A percentile compares a stretch with the other conserved stretches of the same genome.
Conservation (phyloP, 208 protist genomes). For the Leishmania guyanensis region DNA sequence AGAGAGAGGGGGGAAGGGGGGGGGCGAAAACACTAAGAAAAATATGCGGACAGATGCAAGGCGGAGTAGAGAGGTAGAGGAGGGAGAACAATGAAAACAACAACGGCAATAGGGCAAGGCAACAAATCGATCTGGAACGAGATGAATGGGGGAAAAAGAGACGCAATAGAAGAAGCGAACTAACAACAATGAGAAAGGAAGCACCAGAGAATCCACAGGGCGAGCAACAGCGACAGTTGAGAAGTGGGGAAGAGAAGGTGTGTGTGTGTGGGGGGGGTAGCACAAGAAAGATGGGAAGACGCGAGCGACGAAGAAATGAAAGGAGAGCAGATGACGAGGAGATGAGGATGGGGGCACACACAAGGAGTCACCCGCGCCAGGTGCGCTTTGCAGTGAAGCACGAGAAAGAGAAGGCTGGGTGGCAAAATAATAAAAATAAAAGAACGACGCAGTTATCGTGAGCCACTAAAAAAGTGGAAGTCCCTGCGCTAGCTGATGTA, state of each 20-base stretch:
- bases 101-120: neutral
- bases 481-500: neutral
- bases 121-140: neutral
- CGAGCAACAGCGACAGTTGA: neutral
- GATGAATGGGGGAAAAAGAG: neutral
- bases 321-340: neutral
- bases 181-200: neutral
- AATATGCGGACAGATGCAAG: neutral
- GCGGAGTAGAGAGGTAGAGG: neutral
- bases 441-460: neutral
- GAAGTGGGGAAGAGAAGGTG: neutral
- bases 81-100: neutral
- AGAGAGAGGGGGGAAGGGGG: neutral
- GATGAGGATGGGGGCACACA: neutral
- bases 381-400: neutral
- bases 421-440: conserved; percentile 10
- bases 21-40: neutral
- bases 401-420: neutral
- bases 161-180: neutral
- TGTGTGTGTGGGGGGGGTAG: neutral
- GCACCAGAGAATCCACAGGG: neutral
- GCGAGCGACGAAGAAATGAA: neutral
- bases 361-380: neutral
- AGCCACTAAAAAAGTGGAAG: neutral
- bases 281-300: neutral